phyloP scores from a whole-genome alignment of 1,139 yeast species.

The Scheffersomyces stambukii region DNA sequence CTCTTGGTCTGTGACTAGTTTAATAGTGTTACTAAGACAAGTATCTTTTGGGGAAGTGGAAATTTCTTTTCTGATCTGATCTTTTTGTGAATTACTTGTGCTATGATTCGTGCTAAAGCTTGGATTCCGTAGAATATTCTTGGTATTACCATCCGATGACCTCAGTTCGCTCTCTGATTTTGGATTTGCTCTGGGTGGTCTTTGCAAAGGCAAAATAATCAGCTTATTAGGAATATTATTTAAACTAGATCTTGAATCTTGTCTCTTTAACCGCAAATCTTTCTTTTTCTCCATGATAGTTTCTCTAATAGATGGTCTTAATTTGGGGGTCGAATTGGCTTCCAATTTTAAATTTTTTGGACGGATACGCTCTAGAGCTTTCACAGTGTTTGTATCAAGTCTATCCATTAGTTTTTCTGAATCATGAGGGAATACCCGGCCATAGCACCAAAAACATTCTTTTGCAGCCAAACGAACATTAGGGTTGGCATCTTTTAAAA shows the following conservation, averaged over 20 bases:
- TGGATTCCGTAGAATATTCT: too few relatives aligned
- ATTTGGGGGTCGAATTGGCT: conserved; percentile 4
- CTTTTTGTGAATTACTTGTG: too few relatives aligned
- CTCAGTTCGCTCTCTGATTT: conserved; percentile 5
- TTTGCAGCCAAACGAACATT: conserved; percentile 75
- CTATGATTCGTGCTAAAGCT: too few relatives aligned
- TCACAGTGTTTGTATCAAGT: conserved; percentile 33
- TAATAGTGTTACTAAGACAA: too few relatives aligned
- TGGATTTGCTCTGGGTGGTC: conserved; percentile 2
- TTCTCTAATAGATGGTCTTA: conserved; percentile 24
- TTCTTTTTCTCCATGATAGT: conserved; percentile 31
- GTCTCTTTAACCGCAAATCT: conserved; percentile 25
- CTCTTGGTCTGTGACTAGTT: too few relatives aligned
- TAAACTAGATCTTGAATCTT: conserved; percentile 18
- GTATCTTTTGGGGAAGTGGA: too few relatives aligned
- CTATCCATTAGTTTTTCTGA: conserved; percentile 51
- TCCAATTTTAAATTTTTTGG: too few relatives aligned
- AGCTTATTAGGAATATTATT: conserved; percentile 2
- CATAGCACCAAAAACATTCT: conserved; percentile 67
- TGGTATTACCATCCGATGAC: too few relatives aligned
- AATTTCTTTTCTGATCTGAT: too few relatives aligned
- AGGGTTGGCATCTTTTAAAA: conserved; percentile 78
- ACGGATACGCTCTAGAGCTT: conserved; percentile 44
- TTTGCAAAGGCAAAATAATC: conserved; percentile 5
- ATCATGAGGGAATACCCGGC: conserved; percentile 43